Evolutionary conservation across 139 green algal genomes (phyloP), one percentile per base, ranked within the genome.

Genomic region (Chlorella ohadii): DNA sequence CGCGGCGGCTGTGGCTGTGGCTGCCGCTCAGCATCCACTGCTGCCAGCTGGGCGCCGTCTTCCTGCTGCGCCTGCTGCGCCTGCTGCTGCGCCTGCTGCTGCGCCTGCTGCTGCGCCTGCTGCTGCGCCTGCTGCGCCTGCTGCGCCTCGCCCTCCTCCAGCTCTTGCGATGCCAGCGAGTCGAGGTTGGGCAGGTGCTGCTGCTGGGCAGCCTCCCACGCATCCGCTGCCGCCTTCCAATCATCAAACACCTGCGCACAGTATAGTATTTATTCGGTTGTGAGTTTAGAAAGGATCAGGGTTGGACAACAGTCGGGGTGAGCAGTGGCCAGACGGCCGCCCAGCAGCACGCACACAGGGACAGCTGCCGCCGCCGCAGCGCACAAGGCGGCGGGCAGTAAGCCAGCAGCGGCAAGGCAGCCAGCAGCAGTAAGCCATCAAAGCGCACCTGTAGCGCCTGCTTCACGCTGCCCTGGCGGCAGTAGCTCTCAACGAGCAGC

Each of bases 201-300:
- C 67, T 80, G 73, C 76, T 89, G 83, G n/a, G 66, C 38, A 17
- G 66, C 78, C 78, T 57, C 28, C 78, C 41, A 87, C n/a, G 31
- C 41, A 6, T 66, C 59, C 1, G 44, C 39, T 0, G 85, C 89
- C 12, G 70, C 70, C 87, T 93, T 93, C 87, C 85, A 93, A 38
- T 94, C 90, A 82, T 94, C 90, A 86, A 93, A 94, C 22, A 92
- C 82, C 84, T 89, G 86, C 27, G 34, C 20, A 17, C n/a, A n/a
- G n/a, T n/a, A n/a, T n/a, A n/a, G n/a, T n/a, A n/a, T n/a, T n/a
- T n/a, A n/a, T n/a, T n/a, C n/a, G n/a, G n/a, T n/a, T n/a, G n/a
- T n/a, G n/a, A n/a, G n/a, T n/a, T n/a, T n/a, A n/a, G n/a, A n/a
- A n/a, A n/a, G n/a, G n/a, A n/a, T n/a, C n/a, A n/a, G n/a, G n/a